Base-by-base conservation (phyloP, 202 grass and related monocot species). In the Zizania palustris region DNA sequence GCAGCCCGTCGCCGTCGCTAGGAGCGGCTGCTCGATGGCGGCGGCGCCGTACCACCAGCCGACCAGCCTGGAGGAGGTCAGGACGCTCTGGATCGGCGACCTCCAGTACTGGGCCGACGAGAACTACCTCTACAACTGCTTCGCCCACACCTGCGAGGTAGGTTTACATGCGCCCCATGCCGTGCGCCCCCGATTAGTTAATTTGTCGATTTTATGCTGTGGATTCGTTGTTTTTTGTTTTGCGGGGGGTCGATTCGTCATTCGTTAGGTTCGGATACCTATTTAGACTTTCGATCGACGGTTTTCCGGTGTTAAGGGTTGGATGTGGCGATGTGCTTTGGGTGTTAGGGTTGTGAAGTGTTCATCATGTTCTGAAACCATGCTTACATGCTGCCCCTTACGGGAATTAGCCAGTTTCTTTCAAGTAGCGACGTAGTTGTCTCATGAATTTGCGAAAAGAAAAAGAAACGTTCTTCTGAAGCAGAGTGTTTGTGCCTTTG, bases 91-190 rank as follows among this genome's bases (percentile, higher is more conserved):
- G 95, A 98, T 98, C 77, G 95, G 95, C 44, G 95, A 92, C 62
- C 95, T 97, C 65, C 91, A 97, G 95, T 94, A 94, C 85, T 94
- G 95, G 95, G 84, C 90, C 70, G 91, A 98, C 80, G 91, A 98
- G 87, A 92, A 77, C 83, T 98, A 98, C 81, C 95, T 98, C 82
- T 90, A 98, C 77, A 14, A 41, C 62, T 98, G 95, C 85, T 98
- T 98, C 85, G 83, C 87, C 5, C 91, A 92, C 74, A 92, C 95
- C 61, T 89, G 95, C 35, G 95, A 95, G 95, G 94, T 94, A 83
- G 13, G 76, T 57, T 45, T 61, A 18, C 46, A 12, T 62, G 51
- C 67, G 18, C 62, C 16, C 15, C 3, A 8, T 5, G n/a, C 20
- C 28, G 15, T 49, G 28, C 19, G 6, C 2, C 22, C 53, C n/a